These are phyloP conservation scores for Macrolepiota fuliginosa DNA, from an alignment of 768 basidiomycete genomes.

Conservation along the genomic window DNA sequence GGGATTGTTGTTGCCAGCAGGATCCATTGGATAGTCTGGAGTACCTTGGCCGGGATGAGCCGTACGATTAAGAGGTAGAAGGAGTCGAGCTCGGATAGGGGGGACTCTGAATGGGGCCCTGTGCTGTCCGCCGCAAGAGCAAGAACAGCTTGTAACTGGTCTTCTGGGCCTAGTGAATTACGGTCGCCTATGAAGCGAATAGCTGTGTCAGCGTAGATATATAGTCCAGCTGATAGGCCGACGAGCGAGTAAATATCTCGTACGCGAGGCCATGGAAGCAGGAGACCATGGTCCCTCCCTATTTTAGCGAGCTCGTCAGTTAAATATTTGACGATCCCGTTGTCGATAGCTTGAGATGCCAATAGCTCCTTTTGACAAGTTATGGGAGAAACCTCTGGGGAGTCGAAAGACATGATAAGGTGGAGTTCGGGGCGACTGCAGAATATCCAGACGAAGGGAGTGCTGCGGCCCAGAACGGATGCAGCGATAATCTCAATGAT, in stretches of 20 bases:
- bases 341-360: neutral
- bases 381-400: neutral
- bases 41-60: neutral
- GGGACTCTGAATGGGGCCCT: neutral
- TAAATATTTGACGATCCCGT: neutral
- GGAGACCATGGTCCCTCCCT: neutral
- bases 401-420: slow-evolving; percentile 14
- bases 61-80: too few relatives aligned
- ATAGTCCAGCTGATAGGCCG: neutral
- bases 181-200: neutral
- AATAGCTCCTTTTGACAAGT: neutral
- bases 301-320: neutral
- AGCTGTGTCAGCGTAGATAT: neutral
- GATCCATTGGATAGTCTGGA: too few relatives aligned
- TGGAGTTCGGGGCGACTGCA: slow-evolving; percentile 24
- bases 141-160: neutral
- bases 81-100: too few relatives aligned
- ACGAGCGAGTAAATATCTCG: neutral
- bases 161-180: neutral
- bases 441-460: slow-evolving; percentile 22
- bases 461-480: neutral
- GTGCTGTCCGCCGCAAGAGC: neutral
- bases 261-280: neutral
- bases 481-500: neutral
- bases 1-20: neutral